Base-by-base conservation (phyloP, 441 rosid genomes). In the Hura crepitans region DNA sequence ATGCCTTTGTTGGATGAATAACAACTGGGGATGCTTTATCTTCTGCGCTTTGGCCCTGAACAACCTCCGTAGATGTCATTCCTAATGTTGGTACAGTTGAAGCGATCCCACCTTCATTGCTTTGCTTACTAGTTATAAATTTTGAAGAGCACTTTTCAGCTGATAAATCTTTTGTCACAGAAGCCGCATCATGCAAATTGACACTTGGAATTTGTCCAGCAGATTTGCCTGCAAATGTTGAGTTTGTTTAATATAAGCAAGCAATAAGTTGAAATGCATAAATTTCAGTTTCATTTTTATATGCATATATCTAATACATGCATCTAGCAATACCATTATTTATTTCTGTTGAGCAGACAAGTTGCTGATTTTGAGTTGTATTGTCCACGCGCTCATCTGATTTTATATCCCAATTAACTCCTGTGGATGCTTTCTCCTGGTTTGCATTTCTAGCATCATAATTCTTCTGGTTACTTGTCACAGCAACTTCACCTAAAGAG, bases 191-290 rank as follows among this genome's bases (percentile, higher is more conserved):
- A 63, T 17, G 61, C 35, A 62, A 54, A 73, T 54, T 71, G 75
- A 67, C 77, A 73, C 50, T 77, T n/a, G 69, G 77, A 70, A 65
- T 80, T 42, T 78, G 79, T 58, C 70, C 79, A 50, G 69, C 49
- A 56, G 66, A 66, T 67, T 76, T 69, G 56, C 83, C 93, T 88
- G 85, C 83, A 72, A 57, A 77, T 56, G 66, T 37, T 25, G 65
- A 68, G 62, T 39, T 64, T 23, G 46, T 68, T 68, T 59, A 70
- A 71, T 53, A 73, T 59, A 71, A 46, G 49, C 12, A 62, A 20
- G 62, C 62, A 73, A 42, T 25, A n/a, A n/a, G 50, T 69, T 58
- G 11, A 6, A 33, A 20, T 49, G 46, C 72, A 76, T 6, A 27
- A 59, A 28, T 62, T 47, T 58, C 56, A 67, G 49, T n/a, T 10